Evolutionary conservation across 805 yeast species (phyloP), one percentile per base, ranked within the genome.

Genomic region (Lachancea sp.): DNA sequence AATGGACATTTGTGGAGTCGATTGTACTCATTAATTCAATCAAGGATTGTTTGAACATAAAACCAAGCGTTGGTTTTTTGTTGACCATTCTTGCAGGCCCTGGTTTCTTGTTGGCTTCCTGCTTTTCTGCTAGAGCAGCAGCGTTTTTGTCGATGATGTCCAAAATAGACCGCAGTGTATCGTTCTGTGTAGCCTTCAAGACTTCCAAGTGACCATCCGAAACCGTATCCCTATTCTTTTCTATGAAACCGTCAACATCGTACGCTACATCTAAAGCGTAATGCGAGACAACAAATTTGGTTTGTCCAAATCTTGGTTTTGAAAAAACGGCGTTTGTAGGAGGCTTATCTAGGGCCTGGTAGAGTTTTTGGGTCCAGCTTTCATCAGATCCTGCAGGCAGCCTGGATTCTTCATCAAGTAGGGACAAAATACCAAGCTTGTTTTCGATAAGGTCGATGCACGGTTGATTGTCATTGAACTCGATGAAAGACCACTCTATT

Each of bases 401-500:
- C 61, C 98, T 78, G 11, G 96, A 84, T 68, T 93, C 98, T 71
- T 91, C 99, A 65, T 91, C 98, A 51, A 91, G 75, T 48, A 91
- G 73, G 0, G 96, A 79, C 52, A 91, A 73, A 42, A 91, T 81
- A 65, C 99, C 99, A 51, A 89, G 67, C 63, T 82, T 85, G 59
- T 81, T 81, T 71, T 91, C 99, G 57, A 91, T 93, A 57, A 91
- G 76, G 55, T 83, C 82, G 56, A 91, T 91, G 70, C 98, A 91
- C 2, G 97, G 98, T 71, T 93, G 96, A 65, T 91, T 91, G 65
- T 91, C 99, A 44, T 93, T 81, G 59, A 90, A 91, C 57, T 91
- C 97, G 57, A 91, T 91, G 58, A 91, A 91, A 9, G 91, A 83
- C 97, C 98, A 91, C 63, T 90, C 93, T 52, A 91, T 90, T 60